Evolutionary conservation across 257 asterid species (phyloP).

Genomic region (Vinca minor): DNA sequence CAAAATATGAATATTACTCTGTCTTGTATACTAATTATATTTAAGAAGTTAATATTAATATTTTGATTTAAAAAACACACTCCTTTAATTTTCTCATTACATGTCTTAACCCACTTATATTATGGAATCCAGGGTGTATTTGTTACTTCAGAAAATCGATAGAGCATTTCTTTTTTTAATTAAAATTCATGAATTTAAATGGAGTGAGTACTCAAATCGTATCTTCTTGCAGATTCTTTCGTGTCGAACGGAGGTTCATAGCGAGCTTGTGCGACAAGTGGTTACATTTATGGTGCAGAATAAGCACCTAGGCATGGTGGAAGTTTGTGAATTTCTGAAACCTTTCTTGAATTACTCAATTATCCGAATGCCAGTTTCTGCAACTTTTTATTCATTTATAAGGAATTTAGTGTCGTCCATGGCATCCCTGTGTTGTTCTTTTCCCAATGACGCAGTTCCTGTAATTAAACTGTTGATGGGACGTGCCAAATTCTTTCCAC

Average conservation of each 20-base stretch:
- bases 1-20: too few relatives aligned
- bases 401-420: constrained; percentile 53
- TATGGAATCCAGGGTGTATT: too few relatives aligned
- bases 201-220: neutral
- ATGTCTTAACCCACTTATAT: too few relatives aligned
- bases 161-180: too few relatives aligned
- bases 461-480: constrained; percentile 52
- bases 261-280: constrained; percentile 76
- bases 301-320: constrained; percentile 52
- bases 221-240: constrained; percentile 48
- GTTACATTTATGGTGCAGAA: constrained; percentile 50
- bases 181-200: too few relatives aligned
- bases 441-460: constrained; percentile 63
- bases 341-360: constrained; percentile 71
- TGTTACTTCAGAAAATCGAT: too few relatives aligned
- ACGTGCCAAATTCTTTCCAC: constrained; percentile 48
- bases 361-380: constrained; percentile 36
- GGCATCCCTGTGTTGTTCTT: constrained; percentile 66
- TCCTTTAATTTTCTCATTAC: too few relatives aligned
- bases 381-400: constrained; percentile 34
- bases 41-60: too few relatives aligned
- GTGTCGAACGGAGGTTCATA: constrained; percentile 53
- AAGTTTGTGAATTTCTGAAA: constrained; percentile 69
- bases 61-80: too few relatives aligned
- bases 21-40: too few relatives aligned